Percentiles rank a stretch among this genome's conserved stretches.
Conservation (phyloP, 1,284 basidiomycete genomes). For the Ceratobasidium theobromae region DNA sequence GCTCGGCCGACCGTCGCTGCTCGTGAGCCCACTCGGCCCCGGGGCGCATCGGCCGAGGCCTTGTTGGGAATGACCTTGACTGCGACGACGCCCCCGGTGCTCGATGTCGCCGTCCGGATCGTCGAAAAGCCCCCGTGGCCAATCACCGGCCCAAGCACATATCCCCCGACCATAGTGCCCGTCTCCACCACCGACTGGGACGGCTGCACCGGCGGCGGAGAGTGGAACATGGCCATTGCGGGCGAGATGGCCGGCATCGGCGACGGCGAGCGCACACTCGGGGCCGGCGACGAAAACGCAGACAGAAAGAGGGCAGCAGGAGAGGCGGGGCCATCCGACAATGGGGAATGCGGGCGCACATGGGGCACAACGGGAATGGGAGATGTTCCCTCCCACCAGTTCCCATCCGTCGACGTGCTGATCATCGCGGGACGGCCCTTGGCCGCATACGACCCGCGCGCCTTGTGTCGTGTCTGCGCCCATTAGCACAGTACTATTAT, state of each 20-base stretch:
- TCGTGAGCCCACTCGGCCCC: conserved; percentile 29
- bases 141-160: conserved; percentile 74
- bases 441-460: too few species aligned
- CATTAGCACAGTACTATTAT: too few species aligned
- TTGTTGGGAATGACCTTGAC: conserved; percentile 76
- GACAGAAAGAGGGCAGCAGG: conserved; percentile 80
- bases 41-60: conserved; percentile 45
- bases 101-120: conserved; percentile 72
- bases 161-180: conserved; percentile 45
- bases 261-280: conserved; percentile 28
- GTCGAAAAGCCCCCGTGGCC: conserved; percentile 87
- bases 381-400: not conserved
- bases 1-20: conserved; percentile 25
- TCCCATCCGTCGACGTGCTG: conserved; percentile 24
- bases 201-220: conserved; percentile 3
- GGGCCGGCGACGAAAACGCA: conserved; percentile 51
- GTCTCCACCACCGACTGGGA: too few species aligned
- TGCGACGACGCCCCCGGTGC: conserved; percentile 63
- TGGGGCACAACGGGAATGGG: conserved; percentile 24
- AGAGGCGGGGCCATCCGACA: conserved; percentile 45
- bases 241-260: conserved; percentile 22
- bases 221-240: conserved; percentile 34
- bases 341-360: conserved; percentile 23
- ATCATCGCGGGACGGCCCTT: not conserved
- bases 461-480: too few species aligned